phyloP scores from a whole-genome alignment of 75 land plant species.

The Selaginella tamariscina region DNA sequence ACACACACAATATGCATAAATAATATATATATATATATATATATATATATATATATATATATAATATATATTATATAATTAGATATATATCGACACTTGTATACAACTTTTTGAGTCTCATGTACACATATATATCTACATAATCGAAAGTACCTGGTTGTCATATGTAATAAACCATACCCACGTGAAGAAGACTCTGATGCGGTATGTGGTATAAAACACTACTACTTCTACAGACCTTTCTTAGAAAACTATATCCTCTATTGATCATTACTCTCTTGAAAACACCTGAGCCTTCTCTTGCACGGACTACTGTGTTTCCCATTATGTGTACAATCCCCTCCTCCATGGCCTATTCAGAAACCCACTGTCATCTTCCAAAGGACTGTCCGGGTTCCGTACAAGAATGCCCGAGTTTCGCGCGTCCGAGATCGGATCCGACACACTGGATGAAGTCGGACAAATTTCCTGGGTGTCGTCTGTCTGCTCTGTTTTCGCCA shows the following conservation, averaged over 20 bases:
- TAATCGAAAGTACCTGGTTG: background rate
- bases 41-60: background rate
- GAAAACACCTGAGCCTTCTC: background rate
- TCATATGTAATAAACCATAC: constrained; percentile 8
- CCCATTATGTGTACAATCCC: constrained; percentile 5
- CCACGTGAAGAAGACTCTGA: constrained; percentile 6
- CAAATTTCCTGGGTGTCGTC: background rate
- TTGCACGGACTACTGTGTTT: constrained; percentile 5
- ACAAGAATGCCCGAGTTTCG: too few relatives aligned
- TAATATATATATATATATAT: background rate
- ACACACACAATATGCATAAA: background rate
- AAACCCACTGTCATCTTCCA: background rate
- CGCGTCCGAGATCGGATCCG: background rate
- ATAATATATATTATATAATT: background rate
- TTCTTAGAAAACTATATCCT: background rate
- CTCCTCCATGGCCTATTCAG: background rate
- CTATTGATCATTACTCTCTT: background rate
- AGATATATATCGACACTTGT: background rate
- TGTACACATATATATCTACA: too few relatives aligned
- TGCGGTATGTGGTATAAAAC: constrained; percentile 5
- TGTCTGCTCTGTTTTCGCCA: too few relatives aligned
- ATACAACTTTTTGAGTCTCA: background rate
- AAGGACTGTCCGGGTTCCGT: too few relatives aligned
- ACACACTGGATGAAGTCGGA: background rate
- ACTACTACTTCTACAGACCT: background rate